A percentile compares a stretch with the other conserved stretches of the same genome.
Conservation (phyloP, 139 green algal species). For the Nannochloris sp. region DNA sequence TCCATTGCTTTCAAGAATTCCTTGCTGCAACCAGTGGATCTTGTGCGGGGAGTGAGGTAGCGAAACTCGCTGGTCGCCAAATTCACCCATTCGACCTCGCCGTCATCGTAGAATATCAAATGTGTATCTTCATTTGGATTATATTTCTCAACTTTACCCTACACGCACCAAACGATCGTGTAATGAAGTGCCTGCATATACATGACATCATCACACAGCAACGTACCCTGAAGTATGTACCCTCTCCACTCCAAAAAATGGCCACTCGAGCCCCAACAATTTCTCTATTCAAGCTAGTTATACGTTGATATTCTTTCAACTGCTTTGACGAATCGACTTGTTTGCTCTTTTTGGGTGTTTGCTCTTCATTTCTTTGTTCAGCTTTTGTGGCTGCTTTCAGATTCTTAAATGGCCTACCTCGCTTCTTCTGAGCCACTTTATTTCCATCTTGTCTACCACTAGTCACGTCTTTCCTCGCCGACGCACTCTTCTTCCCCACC, state of each 20-base stretch:
- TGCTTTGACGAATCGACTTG: no score
- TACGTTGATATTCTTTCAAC: background rate
- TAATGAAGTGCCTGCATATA: background rate
- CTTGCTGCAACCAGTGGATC: slow-evolving; percentile 9
- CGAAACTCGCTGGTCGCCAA: slow-evolving; percentile 34
- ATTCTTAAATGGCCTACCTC: background rate
- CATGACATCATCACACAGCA: background rate
- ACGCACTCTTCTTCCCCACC: background rate
- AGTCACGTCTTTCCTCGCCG: background rate
- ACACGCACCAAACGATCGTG: background rate
- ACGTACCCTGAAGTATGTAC: slow-evolving; percentile 31
- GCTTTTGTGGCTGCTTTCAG: no score
- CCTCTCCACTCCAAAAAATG: slow-evolving; percentile 29
- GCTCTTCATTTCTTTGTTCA: no score
- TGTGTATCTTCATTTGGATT: slow-evolving; percentile 39
- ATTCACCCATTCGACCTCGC: slow-evolving; percentile 42
- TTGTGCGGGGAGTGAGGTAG: slow-evolving; percentile 18
- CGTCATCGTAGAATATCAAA: slow-evolving; percentile 56
- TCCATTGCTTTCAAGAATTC: slow-evolving; percentile 17
- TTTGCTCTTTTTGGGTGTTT: no score
- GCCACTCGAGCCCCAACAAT: slow-evolving; percentile 24
- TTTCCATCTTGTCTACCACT: background rate
- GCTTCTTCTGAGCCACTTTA: background rate
- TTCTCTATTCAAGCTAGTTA: background rate
- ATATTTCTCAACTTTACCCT: slow-evolving; percentile 29